These are phyloP conservation scores for Talaromyces sp. DNA, from an alignment of 2,329 filamentous ascomycete genomes.

Conservation along the genomic window DNA sequence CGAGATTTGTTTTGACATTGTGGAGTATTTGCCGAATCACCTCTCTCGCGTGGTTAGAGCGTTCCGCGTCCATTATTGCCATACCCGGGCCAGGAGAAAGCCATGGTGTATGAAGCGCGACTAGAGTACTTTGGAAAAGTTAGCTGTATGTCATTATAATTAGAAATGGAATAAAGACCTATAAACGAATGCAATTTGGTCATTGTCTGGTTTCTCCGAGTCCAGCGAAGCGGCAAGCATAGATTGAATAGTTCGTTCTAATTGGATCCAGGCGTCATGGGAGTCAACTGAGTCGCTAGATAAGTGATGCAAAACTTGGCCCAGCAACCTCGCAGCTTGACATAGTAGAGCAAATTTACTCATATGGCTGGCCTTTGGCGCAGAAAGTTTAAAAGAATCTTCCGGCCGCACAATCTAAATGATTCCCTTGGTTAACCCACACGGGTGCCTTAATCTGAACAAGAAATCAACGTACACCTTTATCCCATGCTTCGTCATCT, in stretches of 20 bases:
- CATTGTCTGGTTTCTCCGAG: conserved; percentile 15
- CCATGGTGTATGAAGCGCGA: conserved; percentile 2
- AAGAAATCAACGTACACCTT: background rate
- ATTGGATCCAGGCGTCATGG: conserved; percentile 11
- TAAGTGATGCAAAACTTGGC: conserved; percentile 12
- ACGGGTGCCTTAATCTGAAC: background rate
- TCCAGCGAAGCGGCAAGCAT: conserved; percentile 18
- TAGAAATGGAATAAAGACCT: conserved; percentile 11
- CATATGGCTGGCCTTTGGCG: conserved; percentile 20
- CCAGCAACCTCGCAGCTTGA: conserved; percentile 14
- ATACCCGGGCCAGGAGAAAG: background rate
- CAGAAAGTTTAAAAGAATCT: conserved; percentile 15
- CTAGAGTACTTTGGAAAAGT: background rate
- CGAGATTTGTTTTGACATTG: conserved; percentile 13
- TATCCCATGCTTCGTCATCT: conserved; percentile 5
- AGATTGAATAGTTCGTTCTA: conserved; percentile 19
- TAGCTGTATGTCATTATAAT: background rate
- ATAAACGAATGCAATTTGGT: conserved; percentile 21
- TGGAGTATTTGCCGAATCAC: conserved; percentile 1
- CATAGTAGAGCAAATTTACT: conserved; percentile 19
- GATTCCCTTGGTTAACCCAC: background rate
- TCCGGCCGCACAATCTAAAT: conserved; percentile 7
- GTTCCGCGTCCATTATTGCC: background rate
- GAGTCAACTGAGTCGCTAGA: background rate
- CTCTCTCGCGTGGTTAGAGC: background rate